Evolutionary conservation across 257 asterid species (phyloP).

Genomic region (Solanum bulbocastanum): DNA sequence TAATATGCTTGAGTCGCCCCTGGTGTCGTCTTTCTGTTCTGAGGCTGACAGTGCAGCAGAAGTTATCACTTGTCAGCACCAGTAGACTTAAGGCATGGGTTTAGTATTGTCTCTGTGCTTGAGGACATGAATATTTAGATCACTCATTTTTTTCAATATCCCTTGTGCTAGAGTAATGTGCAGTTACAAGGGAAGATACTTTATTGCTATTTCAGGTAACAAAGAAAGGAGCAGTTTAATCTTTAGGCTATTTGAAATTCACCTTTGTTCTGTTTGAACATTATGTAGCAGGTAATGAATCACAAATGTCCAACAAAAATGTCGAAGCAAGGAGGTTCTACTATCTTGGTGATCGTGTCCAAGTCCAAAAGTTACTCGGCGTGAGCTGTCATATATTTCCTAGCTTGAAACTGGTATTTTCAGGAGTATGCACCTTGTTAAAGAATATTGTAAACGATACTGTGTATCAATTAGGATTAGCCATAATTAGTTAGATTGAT

Average conservation of each 20-base stretch:
- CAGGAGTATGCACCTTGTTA: background rate
- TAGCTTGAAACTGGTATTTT: background rate
- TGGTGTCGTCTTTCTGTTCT: background rate
- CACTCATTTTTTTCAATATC: background rate
- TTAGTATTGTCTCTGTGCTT: background rate
- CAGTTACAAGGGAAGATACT: background rate
- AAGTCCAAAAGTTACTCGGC: background rate
- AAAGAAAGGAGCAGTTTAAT: background rate
- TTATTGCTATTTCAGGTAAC: background rate
- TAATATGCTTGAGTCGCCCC: too few relatives aligned
- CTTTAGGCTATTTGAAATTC: background rate
- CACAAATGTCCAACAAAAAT: background rate
- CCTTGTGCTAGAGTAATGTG: background rate
- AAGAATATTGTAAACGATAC: background rate
- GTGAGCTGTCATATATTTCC: background rate
- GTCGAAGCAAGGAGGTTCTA: background rate
- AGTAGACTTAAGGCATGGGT: background rate
- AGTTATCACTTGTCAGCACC: background rate
- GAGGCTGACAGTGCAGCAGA: background rate
- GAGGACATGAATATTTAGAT: background rate
- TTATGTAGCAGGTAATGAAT: background rate
- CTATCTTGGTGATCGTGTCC: background rate
- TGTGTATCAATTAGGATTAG: background rate
- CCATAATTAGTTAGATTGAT: background rate
- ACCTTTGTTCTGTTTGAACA: background rate